A percentile compares a stretch with the other conserved stretches of the same genome.
Conservation (phyloP, 2,329 filamentous ascomycete genomes). For the Cordyceps cateniannulata region DNA sequence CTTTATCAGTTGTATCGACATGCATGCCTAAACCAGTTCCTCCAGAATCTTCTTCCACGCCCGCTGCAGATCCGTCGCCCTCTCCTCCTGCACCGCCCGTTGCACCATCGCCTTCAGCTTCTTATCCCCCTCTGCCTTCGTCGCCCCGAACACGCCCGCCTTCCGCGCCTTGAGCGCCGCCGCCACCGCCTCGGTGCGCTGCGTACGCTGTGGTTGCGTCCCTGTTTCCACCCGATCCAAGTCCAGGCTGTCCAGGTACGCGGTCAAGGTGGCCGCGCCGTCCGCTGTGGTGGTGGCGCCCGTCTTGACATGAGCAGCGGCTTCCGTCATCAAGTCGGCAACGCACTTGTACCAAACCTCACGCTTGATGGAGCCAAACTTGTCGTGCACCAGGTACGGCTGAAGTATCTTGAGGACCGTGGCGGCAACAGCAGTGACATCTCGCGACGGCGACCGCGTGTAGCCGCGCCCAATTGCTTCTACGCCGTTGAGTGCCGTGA, state of each 20-base stretch:
- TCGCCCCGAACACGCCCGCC: conserved; percentile 35
- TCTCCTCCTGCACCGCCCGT: conserved; percentile 32
- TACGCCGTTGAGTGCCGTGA: conserved; percentile 42
- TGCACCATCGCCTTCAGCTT: conserved; percentile 28
- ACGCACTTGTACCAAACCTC: conserved; percentile 48
- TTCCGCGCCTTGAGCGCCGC: conserved; percentile 36
- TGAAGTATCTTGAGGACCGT: conserved; percentile 34
- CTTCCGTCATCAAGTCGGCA: conserved; percentile 40
- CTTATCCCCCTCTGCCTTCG: conserved; percentile 16
- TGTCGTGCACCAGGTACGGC: conserved; percentile 32
- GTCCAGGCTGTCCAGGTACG: conserved; percentile 42
- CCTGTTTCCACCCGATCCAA: conserved; percentile 39
- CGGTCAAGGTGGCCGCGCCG: conserved; percentile 18
- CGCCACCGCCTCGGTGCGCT: conserved; percentile 39
- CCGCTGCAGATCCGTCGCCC: conserved; percentile 40
- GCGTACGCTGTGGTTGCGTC: conserved; percentile 44
- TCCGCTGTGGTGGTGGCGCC: conserved; percentile 17
- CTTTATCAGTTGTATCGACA: neutral
- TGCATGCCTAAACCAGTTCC: conserved; percentile 18
- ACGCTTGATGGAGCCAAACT: conserved; percentile 38
- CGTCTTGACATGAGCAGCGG: conserved; percentile 18
- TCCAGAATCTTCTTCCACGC: conserved; percentile 32
- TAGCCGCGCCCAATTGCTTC: conserved; percentile 47
- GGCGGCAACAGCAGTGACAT: conserved; percentile 31
- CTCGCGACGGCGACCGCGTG: conserved; percentile 31